Conservation (phyloP, 2,329 filamentous ascomycete genomes). For the Byssothecium circinans region DNA sequence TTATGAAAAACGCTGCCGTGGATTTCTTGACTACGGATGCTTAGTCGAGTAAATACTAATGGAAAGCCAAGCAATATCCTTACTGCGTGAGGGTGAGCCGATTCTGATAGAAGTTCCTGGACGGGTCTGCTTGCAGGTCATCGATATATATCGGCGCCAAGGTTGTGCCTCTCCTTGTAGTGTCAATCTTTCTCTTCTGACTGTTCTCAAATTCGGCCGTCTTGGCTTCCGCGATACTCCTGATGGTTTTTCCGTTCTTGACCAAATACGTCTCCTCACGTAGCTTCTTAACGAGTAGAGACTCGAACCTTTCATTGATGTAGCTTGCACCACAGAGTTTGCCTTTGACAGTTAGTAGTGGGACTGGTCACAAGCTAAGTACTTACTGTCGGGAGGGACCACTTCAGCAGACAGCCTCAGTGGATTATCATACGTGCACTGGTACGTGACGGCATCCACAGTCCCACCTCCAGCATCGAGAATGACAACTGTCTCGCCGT, state of each 20-base stretch:
- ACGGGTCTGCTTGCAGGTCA: constrained; percentile 4
- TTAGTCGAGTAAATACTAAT: no score
- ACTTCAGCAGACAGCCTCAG: constrained; percentile 15
- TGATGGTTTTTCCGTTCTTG: constrained; percentile 15
- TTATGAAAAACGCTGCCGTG: constrained; percentile 17
- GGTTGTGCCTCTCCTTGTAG: background rate
- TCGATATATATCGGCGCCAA: constrained; percentile 8
- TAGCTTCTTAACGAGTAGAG: constrained; percentile 16
- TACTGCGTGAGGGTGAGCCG: constrained; percentile 4
- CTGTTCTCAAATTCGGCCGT: constrained; percentile 11
- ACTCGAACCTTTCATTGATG: constrained; percentile 33
- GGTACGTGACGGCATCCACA: constrained; percentile 21
- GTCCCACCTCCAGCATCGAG: constrained; percentile 23
- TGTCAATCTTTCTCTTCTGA: constrained; percentile 12
- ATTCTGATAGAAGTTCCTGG: constrained; percentile 4
- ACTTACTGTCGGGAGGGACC: constrained; percentile 14
- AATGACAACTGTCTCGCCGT: constrained; percentile 15
- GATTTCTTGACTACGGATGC: no score
- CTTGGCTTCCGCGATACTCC: constrained; percentile 12
- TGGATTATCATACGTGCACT: constrained; percentile 5
- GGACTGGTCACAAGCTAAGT: no score
- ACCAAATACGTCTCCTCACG: constrained; percentile 22
- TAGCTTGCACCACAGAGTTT: constrained; percentile 35
- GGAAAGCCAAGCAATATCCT: constrained; percentile 12
- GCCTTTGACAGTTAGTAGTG: constrained; percentile 16